Evolutionary conservation across 176 grass and related monocot species (phyloP).

Genomic region (Dactylis glomerata): DNA sequence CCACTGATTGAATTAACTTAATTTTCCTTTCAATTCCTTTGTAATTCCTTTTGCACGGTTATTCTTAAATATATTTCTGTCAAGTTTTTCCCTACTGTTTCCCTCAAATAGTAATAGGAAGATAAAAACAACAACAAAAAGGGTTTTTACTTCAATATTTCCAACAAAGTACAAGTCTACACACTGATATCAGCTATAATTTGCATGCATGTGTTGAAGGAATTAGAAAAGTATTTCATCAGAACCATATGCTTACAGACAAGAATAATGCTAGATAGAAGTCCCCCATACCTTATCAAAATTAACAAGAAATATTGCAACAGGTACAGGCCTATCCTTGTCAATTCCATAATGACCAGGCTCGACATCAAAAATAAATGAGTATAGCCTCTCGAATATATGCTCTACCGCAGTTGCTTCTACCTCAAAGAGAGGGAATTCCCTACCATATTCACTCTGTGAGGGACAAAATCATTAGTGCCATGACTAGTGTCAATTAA

Average conservation of each 20-base stretch:
- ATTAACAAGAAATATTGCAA: constrained; percentile 95
- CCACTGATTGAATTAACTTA: not conserved
- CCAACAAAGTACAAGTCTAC: not conserved
- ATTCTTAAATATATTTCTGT: not conserved
- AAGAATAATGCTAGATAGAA: not conserved
- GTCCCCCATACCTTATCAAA: constrained; percentile 84
- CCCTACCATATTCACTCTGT: constrained; percentile 92
- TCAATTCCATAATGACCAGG: constrained; percentile 75
- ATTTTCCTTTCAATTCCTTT: not conserved
- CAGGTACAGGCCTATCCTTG: constrained; percentile 79
- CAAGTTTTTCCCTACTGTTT: not conserved
- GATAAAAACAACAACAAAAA: not conserved
- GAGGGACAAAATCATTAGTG: constrained; percentile 32
- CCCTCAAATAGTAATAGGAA: not conserved
- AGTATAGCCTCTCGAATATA: constrained; percentile 84
- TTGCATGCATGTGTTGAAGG: constrained; percentile 2
- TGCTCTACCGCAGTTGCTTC: constrained; percentile 79
- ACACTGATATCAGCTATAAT: constrained; percentile 13
- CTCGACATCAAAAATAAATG: constrained; percentile 95
- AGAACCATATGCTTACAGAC: constrained; percentile 22
- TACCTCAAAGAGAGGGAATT: constrained; percentile 93
- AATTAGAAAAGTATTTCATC: constrained; percentile 20
- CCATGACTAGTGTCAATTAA: not conserved
- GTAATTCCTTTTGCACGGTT: not conserved
- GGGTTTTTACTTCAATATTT: not conserved